Percentiles rank a stretch among this genome's conserved stretches.
These are phyloP conservation scores for Zasmidium cellare DNA, from an alignment of 2,329 filamentous ascomycete species.

Conservation along the genomic window DNA sequence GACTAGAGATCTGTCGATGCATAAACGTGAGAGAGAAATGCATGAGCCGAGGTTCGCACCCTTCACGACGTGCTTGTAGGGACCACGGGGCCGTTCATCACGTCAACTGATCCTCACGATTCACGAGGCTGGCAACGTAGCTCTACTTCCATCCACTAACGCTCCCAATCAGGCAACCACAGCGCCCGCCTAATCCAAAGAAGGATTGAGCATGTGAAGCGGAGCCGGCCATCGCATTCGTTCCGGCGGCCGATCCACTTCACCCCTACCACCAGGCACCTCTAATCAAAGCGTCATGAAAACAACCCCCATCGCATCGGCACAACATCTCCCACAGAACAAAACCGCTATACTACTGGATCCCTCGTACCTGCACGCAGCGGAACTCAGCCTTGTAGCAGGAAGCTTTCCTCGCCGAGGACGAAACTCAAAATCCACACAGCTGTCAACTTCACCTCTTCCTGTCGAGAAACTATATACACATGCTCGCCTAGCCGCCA, in stretches of 20 bases:
- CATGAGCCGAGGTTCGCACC: too few relatives aligned
- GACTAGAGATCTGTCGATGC: too few relatives aligned
- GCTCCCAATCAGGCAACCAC: constrained; percentile 45
- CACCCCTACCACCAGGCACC: not conserved
- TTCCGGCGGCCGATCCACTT: not conserved
- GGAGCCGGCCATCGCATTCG: not conserved
- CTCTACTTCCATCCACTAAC: too few relatives aligned
- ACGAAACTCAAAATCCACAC: not conserved
- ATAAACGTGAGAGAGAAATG: too few relatives aligned
- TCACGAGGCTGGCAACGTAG: too few relatives aligned
- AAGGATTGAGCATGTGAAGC: not conserved
- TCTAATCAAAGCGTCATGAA: not conserved
- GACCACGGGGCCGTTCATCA: too few relatives aligned
- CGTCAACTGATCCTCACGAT: too few relatives aligned
- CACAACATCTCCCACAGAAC: not conserved
- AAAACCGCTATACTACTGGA: not conserved
- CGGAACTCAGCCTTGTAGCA: not conserved
- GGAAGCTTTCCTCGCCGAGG: too few relatives aligned
- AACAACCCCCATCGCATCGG: too few relatives aligned
- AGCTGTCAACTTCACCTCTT: not conserved
- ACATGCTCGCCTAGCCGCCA: not conserved
- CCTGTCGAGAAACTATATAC: not conserved
- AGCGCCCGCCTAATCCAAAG: not conserved
- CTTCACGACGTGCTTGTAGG: too few relatives aligned
- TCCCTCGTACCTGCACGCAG: not conserved